These are phyloP conservation scores for Suhomyces sp. DNA, from an alignment of 805 yeast genomes.

Conservation along the genomic window DNA sequence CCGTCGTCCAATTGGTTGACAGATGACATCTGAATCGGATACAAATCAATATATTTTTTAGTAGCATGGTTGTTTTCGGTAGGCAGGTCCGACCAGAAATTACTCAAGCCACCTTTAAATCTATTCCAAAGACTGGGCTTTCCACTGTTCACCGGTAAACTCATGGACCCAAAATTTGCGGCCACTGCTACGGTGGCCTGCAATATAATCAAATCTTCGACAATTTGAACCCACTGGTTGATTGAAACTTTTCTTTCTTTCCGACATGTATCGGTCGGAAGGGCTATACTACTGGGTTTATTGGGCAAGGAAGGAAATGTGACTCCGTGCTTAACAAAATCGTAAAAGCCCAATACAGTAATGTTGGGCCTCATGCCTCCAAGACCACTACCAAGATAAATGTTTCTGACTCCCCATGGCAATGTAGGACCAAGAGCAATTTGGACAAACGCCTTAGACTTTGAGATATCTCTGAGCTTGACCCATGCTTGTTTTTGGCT, in stretches of 20 bases:
- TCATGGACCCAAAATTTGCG: slow-evolving; percentile 70
- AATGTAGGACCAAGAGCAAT: slow-evolving; percentile 82
- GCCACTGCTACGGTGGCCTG: slow-evolving; percentile 93
- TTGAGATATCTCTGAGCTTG: slow-evolving; percentile 70
- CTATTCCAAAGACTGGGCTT: slow-evolving; percentile 15
- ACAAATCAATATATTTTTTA: slow-evolving; percentile 72
- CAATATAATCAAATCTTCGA: slow-evolving; percentile 86
- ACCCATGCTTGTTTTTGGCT: slow-evolving; percentile 81
- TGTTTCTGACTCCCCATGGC: slow-evolving; percentile 94
- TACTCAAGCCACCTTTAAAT: neutral
- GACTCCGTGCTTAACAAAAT: slow-evolving; percentile 47
- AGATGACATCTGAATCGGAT: slow-evolving; percentile 97
- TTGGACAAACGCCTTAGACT: slow-evolving; percentile 91
- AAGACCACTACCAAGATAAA: slow-evolving; percentile 88
- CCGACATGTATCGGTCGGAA: slow-evolving; percentile 80
- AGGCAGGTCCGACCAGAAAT: slow-evolving; percentile 2
- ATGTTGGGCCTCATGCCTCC: slow-evolving; percentile 99
- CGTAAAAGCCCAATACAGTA: slow-evolving; percentile 87
- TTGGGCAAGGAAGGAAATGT: slow-evolving; percentile 21
- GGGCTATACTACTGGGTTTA: slow-evolving; percentile 15
- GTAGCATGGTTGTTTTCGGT: neutral
- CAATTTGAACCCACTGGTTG: slow-evolving; percentile 85
- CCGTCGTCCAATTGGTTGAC: slow-evolving; percentile 66
- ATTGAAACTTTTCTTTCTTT: slow-evolving; percentile 67
- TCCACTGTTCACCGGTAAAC: slow-evolving; percentile 52